Conservation (phyloP, 2,329 filamentous ascomycete species). For the Botrytis byssoidea region DNA sequence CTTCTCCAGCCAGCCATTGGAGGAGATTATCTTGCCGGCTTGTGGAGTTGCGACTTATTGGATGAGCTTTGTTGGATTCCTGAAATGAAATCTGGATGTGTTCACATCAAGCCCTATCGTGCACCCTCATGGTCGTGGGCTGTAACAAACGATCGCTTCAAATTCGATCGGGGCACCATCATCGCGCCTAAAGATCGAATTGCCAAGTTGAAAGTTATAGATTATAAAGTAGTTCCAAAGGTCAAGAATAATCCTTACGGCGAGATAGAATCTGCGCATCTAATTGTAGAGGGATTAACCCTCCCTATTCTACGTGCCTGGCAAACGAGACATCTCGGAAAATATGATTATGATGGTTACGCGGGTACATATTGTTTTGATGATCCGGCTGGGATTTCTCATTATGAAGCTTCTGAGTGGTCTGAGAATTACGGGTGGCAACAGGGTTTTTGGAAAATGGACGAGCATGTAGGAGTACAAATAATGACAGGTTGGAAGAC, state of each 20-base stretch:
- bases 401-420: not conserved
- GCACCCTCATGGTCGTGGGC: not conserved
- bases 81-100: not conserved
- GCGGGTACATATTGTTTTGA: not conserved
- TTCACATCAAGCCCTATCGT: not conserved
- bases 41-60: not conserved
- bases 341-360: not conserved
- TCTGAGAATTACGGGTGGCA: not conserved
- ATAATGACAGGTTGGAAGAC: not conserved
- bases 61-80: not conserved
- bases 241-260: not conserved
- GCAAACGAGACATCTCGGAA: not conserved
- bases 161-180: not conserved
- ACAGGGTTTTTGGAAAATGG: not conserved
- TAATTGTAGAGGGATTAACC: not conserved
- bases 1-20: not conserved
- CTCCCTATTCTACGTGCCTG: not conserved
- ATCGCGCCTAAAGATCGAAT: not conserved
- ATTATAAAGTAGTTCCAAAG: not conserved
- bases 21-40: not conserved
- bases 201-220: not conserved
- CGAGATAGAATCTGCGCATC: not conserved
- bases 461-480: not conserved
- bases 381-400: not conserved
- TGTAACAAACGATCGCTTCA: not conserved